phyloP scores from a whole-genome alignment of 2,329 filamentous ascomycete genomes.

The Septoria petroselini region DNA sequence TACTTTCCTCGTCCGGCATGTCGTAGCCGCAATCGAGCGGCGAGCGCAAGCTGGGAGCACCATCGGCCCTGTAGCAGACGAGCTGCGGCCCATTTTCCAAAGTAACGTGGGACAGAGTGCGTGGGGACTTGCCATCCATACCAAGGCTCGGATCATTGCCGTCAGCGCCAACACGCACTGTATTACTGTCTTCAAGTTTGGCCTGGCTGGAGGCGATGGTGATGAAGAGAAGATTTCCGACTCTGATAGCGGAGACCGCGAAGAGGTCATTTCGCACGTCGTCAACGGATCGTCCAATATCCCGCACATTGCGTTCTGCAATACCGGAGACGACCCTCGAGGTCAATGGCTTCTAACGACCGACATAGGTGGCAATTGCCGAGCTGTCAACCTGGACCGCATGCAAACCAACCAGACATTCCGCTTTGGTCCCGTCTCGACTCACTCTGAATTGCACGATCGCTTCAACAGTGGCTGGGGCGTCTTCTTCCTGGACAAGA shows the following conservation, averaged over 20 bases:
- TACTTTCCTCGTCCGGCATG: conserved; percentile 41
- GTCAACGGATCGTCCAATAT: conserved; percentile 49
- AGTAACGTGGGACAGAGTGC: conserved; percentile 74
- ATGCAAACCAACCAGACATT: conserved; percentile 28
- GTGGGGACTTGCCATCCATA: conserved; percentile 85
- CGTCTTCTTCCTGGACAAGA: conserved; percentile 40
- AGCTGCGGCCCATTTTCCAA: conserved; percentile 61
- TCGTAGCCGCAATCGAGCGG: conserved; percentile 37
- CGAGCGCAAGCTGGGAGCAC: conserved; percentile 32
- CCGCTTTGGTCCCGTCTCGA: conserved; percentile 24
- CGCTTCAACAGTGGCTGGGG: conserved; percentile 38
- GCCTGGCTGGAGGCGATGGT: conserved; percentile 43
- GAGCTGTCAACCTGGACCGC: conserved; percentile 32
- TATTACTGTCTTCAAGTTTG: conserved; percentile 60
- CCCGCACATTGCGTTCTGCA: conserved; percentile 58
- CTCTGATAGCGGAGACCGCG: conserved; percentile 25
- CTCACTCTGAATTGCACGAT: conserved; percentile 25
- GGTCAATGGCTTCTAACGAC: conserved; percentile 58
- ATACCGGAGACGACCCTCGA: conserved; percentile 54
- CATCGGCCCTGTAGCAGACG: conserved; percentile 42
- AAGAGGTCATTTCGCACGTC: conserved; percentile 32
- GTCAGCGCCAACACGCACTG: conserved; percentile 70
- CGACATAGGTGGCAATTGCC: conserved; percentile 47
- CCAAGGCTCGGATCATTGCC: conserved; percentile 77
- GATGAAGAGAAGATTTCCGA: conserved; percentile 17